A percentile compares a stretch with the other conserved stretches of the same genome.
Conservation (phyloP, 768 basidiomycete species). For the Amanita subjunquillea region DNA sequence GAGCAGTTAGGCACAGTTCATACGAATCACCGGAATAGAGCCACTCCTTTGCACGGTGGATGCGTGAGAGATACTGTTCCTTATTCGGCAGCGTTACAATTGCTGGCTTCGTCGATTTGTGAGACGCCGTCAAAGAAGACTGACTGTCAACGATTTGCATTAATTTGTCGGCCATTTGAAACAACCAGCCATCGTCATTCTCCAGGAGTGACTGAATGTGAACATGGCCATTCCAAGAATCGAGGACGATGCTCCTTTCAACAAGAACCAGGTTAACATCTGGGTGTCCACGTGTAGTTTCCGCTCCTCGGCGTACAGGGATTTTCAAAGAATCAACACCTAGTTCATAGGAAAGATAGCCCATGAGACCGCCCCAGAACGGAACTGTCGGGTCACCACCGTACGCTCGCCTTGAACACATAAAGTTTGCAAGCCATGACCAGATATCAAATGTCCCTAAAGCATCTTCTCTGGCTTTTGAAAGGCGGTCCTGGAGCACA, state of each 20-base stretch:
- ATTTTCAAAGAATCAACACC: slow-evolving; percentile 50
- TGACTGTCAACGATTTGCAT: slow-evolving; percentile 5
- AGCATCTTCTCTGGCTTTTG: slow-evolving; percentile 22
- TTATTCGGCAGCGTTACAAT: slow-evolving; percentile 45
- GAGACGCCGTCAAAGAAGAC: slow-evolving; percentile 1
- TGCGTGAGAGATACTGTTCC: slow-evolving; percentile 53
- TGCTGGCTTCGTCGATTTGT: slow-evolving; percentile 7
- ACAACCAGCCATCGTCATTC: slow-evolving; percentile 53
- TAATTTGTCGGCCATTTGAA: slow-evolving; percentile 26
- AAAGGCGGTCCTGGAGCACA: slow-evolving; percentile 28
- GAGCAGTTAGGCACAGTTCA: slow-evolving; percentile 84
- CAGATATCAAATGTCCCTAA: slow-evolving; percentile 51
- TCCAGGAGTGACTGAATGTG: slow-evolving; percentile 59
- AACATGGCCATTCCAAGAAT: slow-evolving; percentile 34
- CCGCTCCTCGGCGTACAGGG: slow-evolving; percentile 20
- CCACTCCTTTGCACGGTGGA: slow-evolving; percentile 60
- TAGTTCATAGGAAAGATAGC: slow-evolving; percentile 72
- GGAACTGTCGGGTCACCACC: slow-evolving; percentile 47
- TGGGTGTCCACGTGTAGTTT: slow-evolving; percentile 31
- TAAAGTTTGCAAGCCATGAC: slow-evolving; percentile 68
- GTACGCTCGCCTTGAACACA: slow-evolving; percentile 37
- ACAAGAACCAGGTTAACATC: slow-evolving; percentile 73
- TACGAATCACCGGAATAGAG: slow-evolving; percentile 85
- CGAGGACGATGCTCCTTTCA: slow-evolving; percentile 68
- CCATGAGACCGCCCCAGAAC: slow-evolving; percentile 80